phyloP scores from a whole-genome alignment of 306 rosid genomes.

The Sechiopsis laciniata region DNA sequence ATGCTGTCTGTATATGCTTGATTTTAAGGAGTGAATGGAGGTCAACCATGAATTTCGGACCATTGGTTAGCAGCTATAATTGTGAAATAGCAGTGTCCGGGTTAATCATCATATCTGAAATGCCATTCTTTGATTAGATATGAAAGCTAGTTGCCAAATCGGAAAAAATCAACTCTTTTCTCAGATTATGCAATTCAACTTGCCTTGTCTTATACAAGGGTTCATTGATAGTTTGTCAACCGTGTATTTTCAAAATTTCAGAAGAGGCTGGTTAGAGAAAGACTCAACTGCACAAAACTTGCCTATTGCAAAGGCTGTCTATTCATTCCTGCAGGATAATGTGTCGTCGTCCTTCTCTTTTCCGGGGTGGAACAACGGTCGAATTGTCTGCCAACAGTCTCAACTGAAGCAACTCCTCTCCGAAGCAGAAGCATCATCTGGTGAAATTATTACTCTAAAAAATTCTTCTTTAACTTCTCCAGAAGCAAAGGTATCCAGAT shows the following conservation, averaged over 20 bases:
- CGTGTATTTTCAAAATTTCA: conserved; percentile 39
- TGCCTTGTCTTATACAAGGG: background rate
- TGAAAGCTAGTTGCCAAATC: background rate
- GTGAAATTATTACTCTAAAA: conserved; percentile 47
- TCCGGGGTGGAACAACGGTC: conserved; percentile 83
- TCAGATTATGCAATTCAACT: background rate
- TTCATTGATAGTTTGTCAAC: background rate
- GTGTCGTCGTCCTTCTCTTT: conserved; percentile 49
- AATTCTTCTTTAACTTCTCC: conserved; percentile 41
- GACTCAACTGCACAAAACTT: conserved; percentile 44
- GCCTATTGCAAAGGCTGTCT: conserved; percentile 68
- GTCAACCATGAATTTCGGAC: background rate
- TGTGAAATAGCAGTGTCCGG: background rate
- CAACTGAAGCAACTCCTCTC: conserved; percentile 65
- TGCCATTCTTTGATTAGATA: background rate
- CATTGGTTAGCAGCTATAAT: background rate
- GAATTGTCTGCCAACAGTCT: conserved; percentile 72
- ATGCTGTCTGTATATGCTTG: background rate
- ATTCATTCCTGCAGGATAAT: conserved; percentile 64
- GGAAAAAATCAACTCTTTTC: background rate
- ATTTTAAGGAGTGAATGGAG: background rate
- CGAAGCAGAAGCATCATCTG: conserved; percentile 44
- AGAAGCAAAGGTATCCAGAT: conserved; percentile 42
- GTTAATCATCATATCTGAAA: background rate
- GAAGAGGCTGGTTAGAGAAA: conserved; percentile 73